A percentile compares a stretch with the other conserved stretches of the same genome.
Evolutionary conservation across 129 eudicot genomes (phyloP).

Genomic region (Escallonia rubra): DNA sequence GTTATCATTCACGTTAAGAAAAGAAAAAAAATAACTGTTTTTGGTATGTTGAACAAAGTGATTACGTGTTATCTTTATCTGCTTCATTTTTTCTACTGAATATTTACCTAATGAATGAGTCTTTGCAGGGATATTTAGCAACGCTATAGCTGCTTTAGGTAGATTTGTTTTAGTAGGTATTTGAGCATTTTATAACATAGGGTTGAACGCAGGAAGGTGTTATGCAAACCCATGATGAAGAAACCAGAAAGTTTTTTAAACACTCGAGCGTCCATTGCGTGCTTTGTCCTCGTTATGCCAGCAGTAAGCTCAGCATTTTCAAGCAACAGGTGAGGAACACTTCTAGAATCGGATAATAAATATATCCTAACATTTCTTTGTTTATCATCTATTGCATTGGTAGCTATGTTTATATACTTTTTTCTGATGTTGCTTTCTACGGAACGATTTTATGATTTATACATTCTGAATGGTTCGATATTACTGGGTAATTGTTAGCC

Average conservation of each 20-base stretch:
- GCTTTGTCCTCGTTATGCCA: slow-evolving; percentile 25
- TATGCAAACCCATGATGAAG: slow-evolving; percentile 26
- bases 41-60: too few species aligned
- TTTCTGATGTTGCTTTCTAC: too few species aligned
- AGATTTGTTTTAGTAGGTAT: background rate
- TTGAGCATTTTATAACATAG: background rate
- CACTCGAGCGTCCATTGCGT: slow-evolving; percentile 23
- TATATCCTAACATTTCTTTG: background rate
- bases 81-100: too few species aligned
- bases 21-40: too few species aligned
- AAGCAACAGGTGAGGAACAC: slow-evolving; percentile 21
- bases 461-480: background rate
- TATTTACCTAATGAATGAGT: background rate
- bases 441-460: background rate
- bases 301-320: slow-evolving; percentile 21
- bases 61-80: too few species aligned
- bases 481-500: slow-evolving; percentile 4
- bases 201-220: slow-evolving; percentile 22
- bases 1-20: background rate
- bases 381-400: too few species aligned
- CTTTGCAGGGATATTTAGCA: background rate
- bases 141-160: background rate
- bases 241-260: slow-evolving; percentile 18
- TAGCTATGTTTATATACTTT: too few species aligned
- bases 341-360: slow-evolving; percentile 1